Percentiles rank a stretch among this genome's conserved stretches.
Evolutionary conservation across 106 monocot genomes (phyloP).

Genomic region (Dendrobium catenatum): DNA sequence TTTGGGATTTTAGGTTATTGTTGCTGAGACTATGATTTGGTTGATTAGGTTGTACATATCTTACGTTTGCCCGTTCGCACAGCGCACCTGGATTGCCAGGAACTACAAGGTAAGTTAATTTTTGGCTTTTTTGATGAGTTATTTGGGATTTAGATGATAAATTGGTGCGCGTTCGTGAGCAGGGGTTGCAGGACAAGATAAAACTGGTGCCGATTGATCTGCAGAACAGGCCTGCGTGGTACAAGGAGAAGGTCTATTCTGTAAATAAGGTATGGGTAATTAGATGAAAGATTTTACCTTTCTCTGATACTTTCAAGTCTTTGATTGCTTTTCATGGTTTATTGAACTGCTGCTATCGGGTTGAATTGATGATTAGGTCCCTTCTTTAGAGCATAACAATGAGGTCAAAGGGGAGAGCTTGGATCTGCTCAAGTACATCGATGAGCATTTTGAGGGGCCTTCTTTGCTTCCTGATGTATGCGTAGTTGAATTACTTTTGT

Average conservation of each 20-base stretch:
- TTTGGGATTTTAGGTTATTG: background rate
- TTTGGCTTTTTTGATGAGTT: background rate
- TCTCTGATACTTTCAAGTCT: background rate
- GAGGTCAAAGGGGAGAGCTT: constrained; percentile 69
- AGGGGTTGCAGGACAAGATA: constrained; percentile 82
- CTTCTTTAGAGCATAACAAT: constrained; percentile 68
- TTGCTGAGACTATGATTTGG: background rate
- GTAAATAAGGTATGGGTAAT: constrained; percentile 54
- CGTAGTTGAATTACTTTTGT: background rate
- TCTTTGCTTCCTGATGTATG: constrained; percentile 60
- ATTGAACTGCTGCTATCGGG: background rate
- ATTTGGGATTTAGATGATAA: background rate
- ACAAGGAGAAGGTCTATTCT: constrained; percentile 92
- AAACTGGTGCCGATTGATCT: constrained; percentile 69
- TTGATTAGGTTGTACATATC: constrained; percentile 39
- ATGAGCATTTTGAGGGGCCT: constrained; percentile 64
- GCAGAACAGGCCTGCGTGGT: constrained; percentile 72
- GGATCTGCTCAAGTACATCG: constrained; percentile 60
- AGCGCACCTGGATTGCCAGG: constrained; percentile 68
- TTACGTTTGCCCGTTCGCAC: constrained; percentile 54
- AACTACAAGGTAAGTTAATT: constrained; percentile 43
- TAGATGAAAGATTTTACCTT: background rate
- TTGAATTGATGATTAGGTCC: constrained; percentile 33
- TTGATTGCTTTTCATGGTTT: background rate
- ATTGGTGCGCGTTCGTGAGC: constrained; percentile 5